phyloP scores from a whole-genome alignment of 768 basidiomycete species.

The Suillus brevipes region DNA sequence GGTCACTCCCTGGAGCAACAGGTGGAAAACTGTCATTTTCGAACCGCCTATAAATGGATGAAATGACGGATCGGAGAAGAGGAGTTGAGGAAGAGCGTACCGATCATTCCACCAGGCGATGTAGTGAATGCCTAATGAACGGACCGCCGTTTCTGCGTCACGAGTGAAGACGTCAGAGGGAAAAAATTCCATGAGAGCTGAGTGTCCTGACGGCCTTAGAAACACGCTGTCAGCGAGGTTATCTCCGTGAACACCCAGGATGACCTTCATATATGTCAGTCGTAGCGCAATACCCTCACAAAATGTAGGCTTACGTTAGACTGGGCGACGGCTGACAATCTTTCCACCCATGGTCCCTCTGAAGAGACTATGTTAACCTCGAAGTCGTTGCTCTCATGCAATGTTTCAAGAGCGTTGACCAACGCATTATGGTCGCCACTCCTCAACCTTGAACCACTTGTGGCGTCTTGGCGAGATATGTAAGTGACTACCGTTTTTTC shows the following conservation, averaged over 20 bases:
- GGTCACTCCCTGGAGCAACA: conserved; percentile 26
- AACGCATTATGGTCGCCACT: conserved; percentile 60
- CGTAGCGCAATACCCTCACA: conserved; percentile 6
- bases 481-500: conserved; percentile 62
- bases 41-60: conserved; percentile 36
- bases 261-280: conserved; percentile 41
- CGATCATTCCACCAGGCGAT: conserved; percentile 54
- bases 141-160: conserved; percentile 60
- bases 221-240: conserved; percentile 70
- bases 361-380: conserved; percentile 57
- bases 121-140: conserved; percentile 55
- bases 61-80: neutral
- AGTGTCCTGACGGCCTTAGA: conserved; percentile 58
- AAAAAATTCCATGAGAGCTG: conserved; percentile 79
- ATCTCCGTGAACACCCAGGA: conserved; percentile 59
- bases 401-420: conserved; percentile 51
- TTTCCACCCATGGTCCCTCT: conserved; percentile 55
- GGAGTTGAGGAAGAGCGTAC: conserved; percentile 24
- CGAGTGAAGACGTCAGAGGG: conserved; percentile 62
- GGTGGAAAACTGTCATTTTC: conserved; percentile 35
- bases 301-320: conserved; percentile 55
- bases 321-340: conserved; percentile 63
- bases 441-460: conserved; percentile 49
- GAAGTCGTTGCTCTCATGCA: conserved; percentile 53
- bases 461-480: conserved; percentile 59